A percentile compares a stretch with the other conserved stretches of the same genome.
These are phyloP conservation scores for Lactarius psammicola DNA, from an alignment of 768 basidiomycete species.

Conservation along the genomic window DNA sequence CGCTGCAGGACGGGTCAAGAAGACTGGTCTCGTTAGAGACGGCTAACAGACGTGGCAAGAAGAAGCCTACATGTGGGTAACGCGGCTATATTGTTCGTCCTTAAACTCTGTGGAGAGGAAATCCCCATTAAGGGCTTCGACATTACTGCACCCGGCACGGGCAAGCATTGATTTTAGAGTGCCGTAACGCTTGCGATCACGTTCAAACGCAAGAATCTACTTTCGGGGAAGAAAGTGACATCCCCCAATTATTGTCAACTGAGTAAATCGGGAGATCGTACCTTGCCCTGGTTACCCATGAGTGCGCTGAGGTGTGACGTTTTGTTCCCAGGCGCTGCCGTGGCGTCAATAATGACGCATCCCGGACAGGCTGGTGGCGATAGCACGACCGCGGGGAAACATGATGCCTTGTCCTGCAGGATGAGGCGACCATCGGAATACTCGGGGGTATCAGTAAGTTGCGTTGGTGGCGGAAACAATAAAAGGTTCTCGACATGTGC, in stretches of 20 bases:
- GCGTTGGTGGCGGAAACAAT: constrained; percentile 62
- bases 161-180: constrained; percentile 83
- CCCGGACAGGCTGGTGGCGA: constrained; percentile 57
- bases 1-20: constrained; percentile 95
- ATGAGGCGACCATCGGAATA: constrained; percentile 83
- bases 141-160: constrained; percentile 83
- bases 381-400: constrained; percentile 90
- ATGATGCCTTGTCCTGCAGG: constrained; percentile 96
- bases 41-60: constrained; percentile 4
- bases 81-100: constrained; percentile 57
- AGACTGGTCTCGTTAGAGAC: constrained; percentile 48
- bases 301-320: constrained; percentile 91
- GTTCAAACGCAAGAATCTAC: constrained; percentile 88
- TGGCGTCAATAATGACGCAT: constrained; percentile 82
- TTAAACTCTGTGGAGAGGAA: constrained; percentile 77
- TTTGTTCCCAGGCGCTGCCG: constrained; percentile 97
- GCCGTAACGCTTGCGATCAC: constrained; percentile 74
- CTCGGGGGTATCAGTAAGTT: constrained; percentile 67
- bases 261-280: constrained; percentile 34
- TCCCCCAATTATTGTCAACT: constrained; percentile 1
- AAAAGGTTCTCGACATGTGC: constrained; percentile 81
- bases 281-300: constrained; percentile 81
- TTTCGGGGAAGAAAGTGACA: neutral
- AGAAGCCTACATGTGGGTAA: constrained; percentile 80
- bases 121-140: constrained; percentile 70